Evolutionary conservation across 73 alveolate species (phyloP).

Genomic region (Paramecium octaurelia): DNA sequence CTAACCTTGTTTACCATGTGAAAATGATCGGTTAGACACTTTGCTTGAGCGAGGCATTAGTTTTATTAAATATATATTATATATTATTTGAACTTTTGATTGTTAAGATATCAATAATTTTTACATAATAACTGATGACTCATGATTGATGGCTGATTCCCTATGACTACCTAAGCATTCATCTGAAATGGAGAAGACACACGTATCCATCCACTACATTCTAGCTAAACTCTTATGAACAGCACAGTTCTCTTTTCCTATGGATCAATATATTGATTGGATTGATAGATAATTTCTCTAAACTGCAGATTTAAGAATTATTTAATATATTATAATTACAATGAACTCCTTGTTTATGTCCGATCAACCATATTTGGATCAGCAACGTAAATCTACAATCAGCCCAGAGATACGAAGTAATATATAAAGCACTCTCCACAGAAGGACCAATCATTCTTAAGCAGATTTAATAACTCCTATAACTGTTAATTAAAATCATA

Average conservation of each 20-base stretch:
- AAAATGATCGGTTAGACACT: slow-evolving; percentile 20
- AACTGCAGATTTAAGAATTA: too few species aligned
- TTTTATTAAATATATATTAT: not conserved
- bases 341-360: not conserved
- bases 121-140: not conserved
- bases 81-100: not conserved
- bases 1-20: not conserved
- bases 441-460: not conserved
- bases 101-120: not conserved
- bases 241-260: not conserved
- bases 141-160: too few species aligned
- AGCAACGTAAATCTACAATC: not conserved
- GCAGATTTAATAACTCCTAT: not conserved
- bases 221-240: not conserved
- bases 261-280: not conserved
- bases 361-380: not conserved
- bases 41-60: not conserved
- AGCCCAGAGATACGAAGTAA: not conserved
- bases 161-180: too few species aligned
- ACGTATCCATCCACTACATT: not conserved
- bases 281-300: too few species aligned
- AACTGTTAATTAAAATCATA: not conserved
- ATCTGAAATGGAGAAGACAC: too few species aligned
- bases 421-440: not conserved
- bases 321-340: not conserved